Percentiles rank a stretch among this genome's conserved stretches.
Conservation (phyloP, 2,329 filamentous ascomycete genomes). For the Cladosporium sphaerospermum region DNA sequence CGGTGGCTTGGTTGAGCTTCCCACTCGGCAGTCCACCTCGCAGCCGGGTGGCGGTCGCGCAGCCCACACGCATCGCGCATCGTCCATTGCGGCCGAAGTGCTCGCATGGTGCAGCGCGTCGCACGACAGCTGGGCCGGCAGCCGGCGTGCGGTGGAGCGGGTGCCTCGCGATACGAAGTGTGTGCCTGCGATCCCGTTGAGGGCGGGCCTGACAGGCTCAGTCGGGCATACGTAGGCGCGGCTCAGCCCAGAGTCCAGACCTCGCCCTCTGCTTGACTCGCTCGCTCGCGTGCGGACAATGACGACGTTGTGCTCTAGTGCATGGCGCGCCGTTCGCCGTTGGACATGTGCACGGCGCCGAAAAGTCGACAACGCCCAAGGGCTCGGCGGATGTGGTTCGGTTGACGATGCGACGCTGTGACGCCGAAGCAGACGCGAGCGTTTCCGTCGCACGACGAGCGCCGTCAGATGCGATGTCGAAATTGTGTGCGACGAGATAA, state of each 20-base stretch:
- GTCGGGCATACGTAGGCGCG: conserved; percentile 3
- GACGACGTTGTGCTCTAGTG: neutral
- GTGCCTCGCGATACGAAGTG: neutral
- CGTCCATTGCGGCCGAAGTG: too few relatives aligned
- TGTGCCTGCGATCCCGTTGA: neutral
- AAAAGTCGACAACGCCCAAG: too few relatives aligned
- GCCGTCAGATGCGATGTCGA: conserved; percentile 3
- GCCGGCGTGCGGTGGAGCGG: conserved; percentile 3
- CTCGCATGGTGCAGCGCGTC: neutral
- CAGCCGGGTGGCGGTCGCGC: neutral
- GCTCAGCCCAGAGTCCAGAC: neutral
- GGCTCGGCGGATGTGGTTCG: too few relatives aligned
- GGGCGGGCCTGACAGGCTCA: neutral
- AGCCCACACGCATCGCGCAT: neutral
- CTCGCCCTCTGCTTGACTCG: neutral
- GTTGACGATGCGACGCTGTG: too few relatives aligned
- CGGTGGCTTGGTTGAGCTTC: neutral
- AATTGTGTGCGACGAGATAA: neutral
- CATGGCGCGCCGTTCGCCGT: too few relatives aligned
- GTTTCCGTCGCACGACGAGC: neutral
- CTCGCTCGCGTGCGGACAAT: neutral
- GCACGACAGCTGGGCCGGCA: neutral
- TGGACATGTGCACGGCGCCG: too few relatives aligned
- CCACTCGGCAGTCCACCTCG: neutral
- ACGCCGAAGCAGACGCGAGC: neutral